Evolutionary conservation across 495 filamentous ascomycete species (phyloP).

Genomic region (Clohesyomyces aquaticus): DNA sequence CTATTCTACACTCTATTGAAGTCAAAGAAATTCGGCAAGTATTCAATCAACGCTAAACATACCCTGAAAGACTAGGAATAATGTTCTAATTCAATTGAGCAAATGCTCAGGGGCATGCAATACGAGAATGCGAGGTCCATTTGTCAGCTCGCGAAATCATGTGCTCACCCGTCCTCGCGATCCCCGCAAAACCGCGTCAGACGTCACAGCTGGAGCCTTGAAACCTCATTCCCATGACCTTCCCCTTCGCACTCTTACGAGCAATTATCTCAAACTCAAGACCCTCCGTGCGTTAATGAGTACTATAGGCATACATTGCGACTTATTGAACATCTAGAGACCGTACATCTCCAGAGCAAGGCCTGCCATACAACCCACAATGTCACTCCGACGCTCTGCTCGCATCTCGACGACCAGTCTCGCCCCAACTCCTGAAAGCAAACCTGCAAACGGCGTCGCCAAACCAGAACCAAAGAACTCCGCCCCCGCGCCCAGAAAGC

Average conservation of each 20-base stretch:
- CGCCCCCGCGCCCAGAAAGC: slow-evolving; percentile 22
- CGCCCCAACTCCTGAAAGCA: slow-evolving; percentile 4
- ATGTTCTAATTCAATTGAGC: not conserved
- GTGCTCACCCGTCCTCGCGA: slow-evolving; percentile 33
- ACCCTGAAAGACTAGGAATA: too few relatives aligned
- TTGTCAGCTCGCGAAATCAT: slow-evolving; percentile 35
- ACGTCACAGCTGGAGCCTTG: slow-evolving; percentile 8
- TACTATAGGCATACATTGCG: too few relatives aligned
- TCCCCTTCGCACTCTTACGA: too few relatives aligned
- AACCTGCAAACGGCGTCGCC: slow-evolving; percentile 1
- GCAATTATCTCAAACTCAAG: too few relatives aligned
- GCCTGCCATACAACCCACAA: slow-evolving; percentile 21
- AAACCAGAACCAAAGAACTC: slow-evolving; percentile 15
- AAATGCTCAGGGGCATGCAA: not conserved
- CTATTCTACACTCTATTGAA: too few relatives aligned
- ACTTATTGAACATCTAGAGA: not conserved
- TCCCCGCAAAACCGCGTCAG: slow-evolving; percentile 17
- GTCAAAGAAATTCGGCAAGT: too few relatives aligned
- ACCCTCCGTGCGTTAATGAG: too few relatives aligned
- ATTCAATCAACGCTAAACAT: too few relatives aligned
- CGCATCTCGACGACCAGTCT: slow-evolving; percentile 31
- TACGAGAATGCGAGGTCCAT: slow-evolving; percentile 1
- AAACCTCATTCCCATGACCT: slow-evolving; percentile 14
- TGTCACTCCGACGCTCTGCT: slow-evolving; percentile 46
- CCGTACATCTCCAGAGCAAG: not conserved